phyloP scores from a whole-genome alignment of 306 rosid species.

The Gastrolobium bilobum region DNA sequence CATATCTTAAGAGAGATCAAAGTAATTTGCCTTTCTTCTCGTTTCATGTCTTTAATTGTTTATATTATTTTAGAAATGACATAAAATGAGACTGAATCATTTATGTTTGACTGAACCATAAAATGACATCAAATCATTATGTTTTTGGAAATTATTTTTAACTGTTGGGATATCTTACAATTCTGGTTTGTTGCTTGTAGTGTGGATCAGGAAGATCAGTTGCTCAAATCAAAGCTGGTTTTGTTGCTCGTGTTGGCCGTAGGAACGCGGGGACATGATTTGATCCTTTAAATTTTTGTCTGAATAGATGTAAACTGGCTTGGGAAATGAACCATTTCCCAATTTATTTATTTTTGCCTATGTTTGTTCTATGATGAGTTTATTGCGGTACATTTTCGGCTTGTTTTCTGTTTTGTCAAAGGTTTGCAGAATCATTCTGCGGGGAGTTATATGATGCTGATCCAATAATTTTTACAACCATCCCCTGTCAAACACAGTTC shows the following conservation, averaged over 20 bases:
- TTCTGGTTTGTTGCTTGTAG: constrained; percentile 56
- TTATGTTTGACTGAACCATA: not conserved
- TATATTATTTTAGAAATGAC: not conserved
- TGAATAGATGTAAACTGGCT: constrained; percentile 19
- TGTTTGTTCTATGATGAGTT: constrained; percentile 21
- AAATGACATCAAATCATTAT: not conserved
- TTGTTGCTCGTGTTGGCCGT: constrained; percentile 97
- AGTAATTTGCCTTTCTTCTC: not conserved
- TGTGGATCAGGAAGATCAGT: constrained; percentile 97
- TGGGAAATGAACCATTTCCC: not conserved
- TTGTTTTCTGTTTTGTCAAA: not conserved
- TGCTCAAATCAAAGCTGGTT: constrained; percentile 96
- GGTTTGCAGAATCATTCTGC: too few relatives aligned
- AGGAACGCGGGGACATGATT: constrained; percentile 79
- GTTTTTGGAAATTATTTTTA: not conserved
- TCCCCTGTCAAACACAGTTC: too few relatives aligned
- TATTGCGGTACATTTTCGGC: constrained; percentile 6
- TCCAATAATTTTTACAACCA: too few relatives aligned
- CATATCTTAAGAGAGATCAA: constrained; percentile 3
- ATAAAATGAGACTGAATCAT: not conserved
- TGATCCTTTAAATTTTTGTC: not conserved
- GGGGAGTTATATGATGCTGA: too few relatives aligned
- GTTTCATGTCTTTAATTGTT: not conserved
- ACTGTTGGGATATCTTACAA: constrained; percentile 13
- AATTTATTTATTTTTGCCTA: not conserved